These are phyloP conservation scores for Trichaptum fuscoviolaceum DNA, from an alignment of 768 basidiomycete species.

Conservation along the genomic window DNA sequence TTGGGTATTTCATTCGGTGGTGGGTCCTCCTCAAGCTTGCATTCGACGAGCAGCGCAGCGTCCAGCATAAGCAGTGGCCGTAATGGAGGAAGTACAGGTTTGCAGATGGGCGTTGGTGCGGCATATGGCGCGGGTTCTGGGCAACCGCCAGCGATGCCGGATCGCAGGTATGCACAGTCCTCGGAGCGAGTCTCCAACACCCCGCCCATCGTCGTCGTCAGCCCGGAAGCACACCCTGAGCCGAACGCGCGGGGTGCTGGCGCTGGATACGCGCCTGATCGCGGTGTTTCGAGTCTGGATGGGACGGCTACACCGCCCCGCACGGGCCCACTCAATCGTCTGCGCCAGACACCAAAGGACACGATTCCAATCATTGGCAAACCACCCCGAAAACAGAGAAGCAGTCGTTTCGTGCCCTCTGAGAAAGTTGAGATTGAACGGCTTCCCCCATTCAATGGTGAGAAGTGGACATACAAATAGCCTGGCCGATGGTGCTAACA, in stretches of 20 bases:
- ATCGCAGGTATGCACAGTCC: conserved; percentile 54
- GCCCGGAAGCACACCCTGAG: conserved; percentile 58
- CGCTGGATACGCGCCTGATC: conserved; percentile 26
- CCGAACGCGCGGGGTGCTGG: conserved; percentile 35
- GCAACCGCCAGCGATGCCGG: conserved; percentile 35
- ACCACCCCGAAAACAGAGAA: conserved; percentile 95
- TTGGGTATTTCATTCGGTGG: conserved; percentile 36
- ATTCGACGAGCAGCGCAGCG: neutral
- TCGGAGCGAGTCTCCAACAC: conserved; percentile 42
- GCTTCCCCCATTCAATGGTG: conserved; percentile 85
- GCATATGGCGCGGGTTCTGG: conserved; percentile 22
- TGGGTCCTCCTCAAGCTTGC: conserved; percentile 35
- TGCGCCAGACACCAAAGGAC: conserved; percentile 84
- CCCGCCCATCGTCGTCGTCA: conserved; percentile 86
- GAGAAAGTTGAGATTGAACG: conserved; percentile 97
- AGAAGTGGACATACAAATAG: conserved; percentile 23
- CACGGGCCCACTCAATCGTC: conserved; percentile 62
- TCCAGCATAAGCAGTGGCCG: neutral
- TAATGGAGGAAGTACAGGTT: neutral
- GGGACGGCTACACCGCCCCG: conserved; percentile 55
- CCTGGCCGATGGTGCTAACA: neutral
- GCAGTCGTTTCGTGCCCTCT: conserved; percentile 92
- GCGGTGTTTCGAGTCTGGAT: conserved; percentile 38
- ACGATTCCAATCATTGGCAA: conserved; percentile 96
- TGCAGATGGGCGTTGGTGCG: neutral